Percentiles rank a stretch among this genome's conserved stretches.
Conservation (phyloP, 768 basidiomycete genomes). For the Russula olivacea region DNA sequence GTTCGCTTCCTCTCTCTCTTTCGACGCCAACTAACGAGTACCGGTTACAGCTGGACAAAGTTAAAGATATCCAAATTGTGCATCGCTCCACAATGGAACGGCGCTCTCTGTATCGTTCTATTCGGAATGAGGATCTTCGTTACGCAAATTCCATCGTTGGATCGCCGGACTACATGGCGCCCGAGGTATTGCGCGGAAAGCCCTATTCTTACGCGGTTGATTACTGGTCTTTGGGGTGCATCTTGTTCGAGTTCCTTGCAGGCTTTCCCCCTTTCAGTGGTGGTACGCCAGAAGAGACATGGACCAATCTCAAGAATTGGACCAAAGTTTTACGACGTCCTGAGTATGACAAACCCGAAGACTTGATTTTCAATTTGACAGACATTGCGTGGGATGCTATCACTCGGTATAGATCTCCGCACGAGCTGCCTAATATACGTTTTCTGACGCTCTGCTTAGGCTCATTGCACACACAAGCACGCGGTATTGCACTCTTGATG, state of each 20-base stretch:
- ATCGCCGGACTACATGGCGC: constrained; percentile 98
- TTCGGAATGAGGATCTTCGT: constrained; percentile 83
- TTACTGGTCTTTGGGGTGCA: constrained; percentile 98
- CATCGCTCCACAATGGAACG: constrained; percentile 91
- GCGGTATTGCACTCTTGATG: constrained; percentile 67
- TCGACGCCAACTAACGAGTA: constrained; percentile 4
- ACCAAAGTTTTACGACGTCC: constrained; percentile 85
- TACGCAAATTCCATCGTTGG: constrained; percentile 98
- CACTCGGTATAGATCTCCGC: constrained; percentile 50
- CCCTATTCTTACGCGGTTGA: constrained; percentile 96
- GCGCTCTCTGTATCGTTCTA: constrained; percentile 88
- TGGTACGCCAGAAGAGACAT: constrained; percentile 92
- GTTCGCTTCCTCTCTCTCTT: constrained; percentile 15
- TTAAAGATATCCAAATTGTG: constrained; percentile 87
- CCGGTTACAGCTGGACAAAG: constrained; percentile 78
- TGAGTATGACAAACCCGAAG: constrained; percentile 92
- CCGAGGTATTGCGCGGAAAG: constrained; percentile 88
- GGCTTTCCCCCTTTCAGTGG: constrained; percentile 99
- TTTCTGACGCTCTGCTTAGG: constrained; percentile 34
- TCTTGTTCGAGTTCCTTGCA: constrained; percentile 93
- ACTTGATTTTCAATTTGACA: constrained; percentile 91
- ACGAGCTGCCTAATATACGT: neutral
- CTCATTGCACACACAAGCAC: constrained; percentile 83
- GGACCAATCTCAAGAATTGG: constrained; percentile 99
- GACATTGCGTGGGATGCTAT: constrained; percentile 95